Percentiles rank a stretch among this genome's conserved stretches.
Conservation (phyloP, 2,329 filamentous ascomycete genomes). For the Shiraia sp. region DNA sequence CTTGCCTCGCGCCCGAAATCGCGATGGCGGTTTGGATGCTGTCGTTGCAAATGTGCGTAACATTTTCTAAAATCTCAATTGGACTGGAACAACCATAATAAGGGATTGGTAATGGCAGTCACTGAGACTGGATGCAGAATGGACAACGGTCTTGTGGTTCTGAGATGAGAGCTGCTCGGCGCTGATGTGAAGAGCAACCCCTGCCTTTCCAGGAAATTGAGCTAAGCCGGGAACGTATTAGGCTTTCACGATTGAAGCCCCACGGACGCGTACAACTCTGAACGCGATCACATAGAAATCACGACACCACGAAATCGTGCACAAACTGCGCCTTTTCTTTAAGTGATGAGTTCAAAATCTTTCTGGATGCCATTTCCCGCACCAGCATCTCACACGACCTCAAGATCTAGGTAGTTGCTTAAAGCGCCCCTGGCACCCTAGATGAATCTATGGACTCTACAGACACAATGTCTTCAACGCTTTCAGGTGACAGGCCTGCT, state of each 20-base stretch:
- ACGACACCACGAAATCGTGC: too few species aligned
- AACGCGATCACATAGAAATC: neutral
- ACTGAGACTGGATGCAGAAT: constrained; percentile 1
- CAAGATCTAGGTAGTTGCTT: too few species aligned
- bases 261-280: neutral
- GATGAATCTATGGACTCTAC: too few species aligned
- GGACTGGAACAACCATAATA: too few species aligned
- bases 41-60: constrained; percentile 41
- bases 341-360: too few species aligned
- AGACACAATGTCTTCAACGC: too few species aligned
- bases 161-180: constrained; percentile 14
- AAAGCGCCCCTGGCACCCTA: too few species aligned
- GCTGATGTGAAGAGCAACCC: constrained; percentile 23
- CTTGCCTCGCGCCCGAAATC: constrained; percentile 37
- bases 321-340: too few species aligned
- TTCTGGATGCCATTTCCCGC: too few species aligned
- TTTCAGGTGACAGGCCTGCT: neutral
- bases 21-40: constrained; percentile 31
- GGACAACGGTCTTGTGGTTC: constrained; percentile 6
- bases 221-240: constrained; percentile 13
- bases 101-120: neutral
- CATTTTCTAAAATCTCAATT: constrained; percentile 21
- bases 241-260: constrained; percentile 8
- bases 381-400: too few species aligned
- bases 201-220: neutral